Conservation (phyloP, 352 stramenopile species). For the Lagenidium giganteum region DNA sequence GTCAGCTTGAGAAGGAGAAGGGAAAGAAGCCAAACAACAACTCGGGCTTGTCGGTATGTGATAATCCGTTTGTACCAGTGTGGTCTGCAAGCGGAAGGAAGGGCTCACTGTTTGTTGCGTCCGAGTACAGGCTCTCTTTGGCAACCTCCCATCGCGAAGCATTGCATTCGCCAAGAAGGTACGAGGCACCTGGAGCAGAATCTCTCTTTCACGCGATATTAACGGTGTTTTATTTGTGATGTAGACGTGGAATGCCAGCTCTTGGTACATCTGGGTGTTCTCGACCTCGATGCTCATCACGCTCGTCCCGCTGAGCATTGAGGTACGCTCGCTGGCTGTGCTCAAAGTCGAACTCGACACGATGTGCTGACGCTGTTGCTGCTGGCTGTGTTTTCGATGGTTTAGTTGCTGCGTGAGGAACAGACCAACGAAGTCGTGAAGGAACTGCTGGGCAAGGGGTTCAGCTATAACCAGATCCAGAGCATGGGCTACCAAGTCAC, state of each 20-base stretch:
- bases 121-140: constrained; percentile 47
- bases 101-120: neutral
- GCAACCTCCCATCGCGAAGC: constrained; percentile 56
- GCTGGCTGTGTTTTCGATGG: constrained; percentile 1
- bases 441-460: constrained; percentile 76
- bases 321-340: constrained; percentile 31
- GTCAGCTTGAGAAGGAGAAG: constrained; percentile 83
- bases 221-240: constrained; percentile 5
- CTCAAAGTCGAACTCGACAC: too few species aligned
- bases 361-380: neutral
- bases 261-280: constrained; percentile 75
- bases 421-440: constrained; percentile 84
- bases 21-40: constrained; percentile 52
- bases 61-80: neutral
- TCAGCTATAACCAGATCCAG: constrained; percentile 81
- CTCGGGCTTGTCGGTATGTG: constrained; percentile 42
- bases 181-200: constrained; percentile 9
- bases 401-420: constrained; percentile 71
- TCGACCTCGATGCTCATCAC: constrained; percentile 83
- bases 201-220: neutral
- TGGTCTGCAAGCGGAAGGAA: too few species aligned
- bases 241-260: constrained; percentile 51
- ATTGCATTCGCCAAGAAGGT: constrained; percentile 57
- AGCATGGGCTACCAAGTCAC: constrained; percentile 79
- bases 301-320: constrained; percentile 80